Base-by-base conservation (phyloP, 495 filamentous ascomycete species). In the Melanomma pulvis-pyrius region DNA sequence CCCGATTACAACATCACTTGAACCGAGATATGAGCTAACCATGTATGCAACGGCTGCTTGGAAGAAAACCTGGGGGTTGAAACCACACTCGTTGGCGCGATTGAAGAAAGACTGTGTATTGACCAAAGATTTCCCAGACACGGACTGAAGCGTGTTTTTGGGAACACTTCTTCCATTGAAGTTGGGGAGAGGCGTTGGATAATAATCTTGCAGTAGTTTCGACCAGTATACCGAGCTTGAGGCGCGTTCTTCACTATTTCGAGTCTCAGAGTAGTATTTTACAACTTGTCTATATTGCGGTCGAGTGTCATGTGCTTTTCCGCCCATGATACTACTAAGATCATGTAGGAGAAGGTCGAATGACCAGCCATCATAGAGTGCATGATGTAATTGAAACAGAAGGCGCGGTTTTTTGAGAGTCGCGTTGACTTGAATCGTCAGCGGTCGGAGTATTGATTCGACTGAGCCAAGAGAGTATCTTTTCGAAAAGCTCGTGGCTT, bases 311-410 rank as follows among this genome's bases (percentile, higher is more conserved):
- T 73, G 60, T 5, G 65, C 3, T 1, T 67, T 34, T 12, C 74
- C 74, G 26, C 46, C 67, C 55, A 80, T 72, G 3, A 86, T 68
- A 7, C 61, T 66, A 30, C 79, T 73, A 1, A 96, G 79, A 70
- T 93, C 90, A 2, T 79, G 76, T 22, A 91, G 70, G 0, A 94
- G 74, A 32, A 92, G 74, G 57, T 93, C 90, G 71, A 90, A 81
- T 5, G 89, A 90, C 91, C 91, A 96, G 6, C 90, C 91, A 70
- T 96, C 91, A 68, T 94, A 94, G 0, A 93, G 72, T 0, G 88
- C 84, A 76, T 96, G 91, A 65, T 93, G 88, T 29, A 96, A 82
- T 39, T 82, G 81, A 9, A 79, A 48, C 11, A 77, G 46, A 9
- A 88, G 44, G 0, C 81, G 74, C 1, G 83, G 58, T 3, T 63